Base-by-base conservation (phyloP, 352 stramenopile genomes). In the Phytophthora idaei region DNA sequence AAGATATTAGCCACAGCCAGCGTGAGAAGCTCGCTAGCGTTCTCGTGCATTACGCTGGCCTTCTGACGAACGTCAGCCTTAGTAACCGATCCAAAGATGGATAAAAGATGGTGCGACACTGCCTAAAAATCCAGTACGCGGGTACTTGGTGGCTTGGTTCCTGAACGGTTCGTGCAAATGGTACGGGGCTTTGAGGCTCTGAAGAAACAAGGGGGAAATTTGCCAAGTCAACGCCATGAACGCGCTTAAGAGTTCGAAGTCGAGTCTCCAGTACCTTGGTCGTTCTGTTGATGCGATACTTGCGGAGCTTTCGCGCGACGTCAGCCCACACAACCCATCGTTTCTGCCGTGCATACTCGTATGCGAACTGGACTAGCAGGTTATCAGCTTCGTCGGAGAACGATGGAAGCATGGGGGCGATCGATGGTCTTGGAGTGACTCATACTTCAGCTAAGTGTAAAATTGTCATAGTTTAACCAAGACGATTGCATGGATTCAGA, bases 381-480 rank as follows among this genome's bases (percentile, higher is more conserved):
- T 53, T 61, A 31, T 61, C 42, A 10, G 29, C 42, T 53, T 53
- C 28, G 31, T 61, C 55, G 4, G 55, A 45, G 55, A 61, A 54
- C 55, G 29, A 45, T 34, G 55, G 55, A 44, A 44, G 55, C 55
- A 47, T 61, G 41, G 21, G 32, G 17, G 5, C n/a, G n/a, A n/a
- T n/a, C 41, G 44, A 32, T 53, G 21, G 11, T 44, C 49, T 9
- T 14, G 15, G 34, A 29, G 5, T n/a, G 15, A 4, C 2, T 15
- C n/a, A n/a, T n/a, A n/a, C n/a, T n/a, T n/a, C n/a, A n/a, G n/a
- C n/a, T n/a, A n/a, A n/a, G n/a, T n/a, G n/a, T n/a, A n/a, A n/a
- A n/a, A n/a, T n/a, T n/a, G n/a, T n/a, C n/a, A 54, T 61, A 61
- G n/a, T 61, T 47, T 61, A 47, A 39, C 28, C 10, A 12, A 61